A percentile compares a stretch with the other conserved stretches of the same genome.
These are phyloP conservation scores for Ogataea pilisensis DNA, from an alignment of 805 yeast genomes.

Conservation along the genomic window DNA sequence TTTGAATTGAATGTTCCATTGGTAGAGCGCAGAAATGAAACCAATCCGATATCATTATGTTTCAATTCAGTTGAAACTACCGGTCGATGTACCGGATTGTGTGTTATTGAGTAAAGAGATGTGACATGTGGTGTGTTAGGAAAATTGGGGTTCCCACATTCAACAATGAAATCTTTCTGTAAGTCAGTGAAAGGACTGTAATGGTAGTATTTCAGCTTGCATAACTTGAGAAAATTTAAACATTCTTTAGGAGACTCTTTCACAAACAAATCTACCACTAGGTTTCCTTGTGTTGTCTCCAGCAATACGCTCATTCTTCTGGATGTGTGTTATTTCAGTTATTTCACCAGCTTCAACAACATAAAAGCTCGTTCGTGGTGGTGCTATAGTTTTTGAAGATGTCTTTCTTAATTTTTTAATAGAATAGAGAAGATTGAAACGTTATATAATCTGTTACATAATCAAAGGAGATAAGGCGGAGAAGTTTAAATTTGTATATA, in stretches of 20 bases:
- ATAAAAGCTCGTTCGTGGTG: too few species aligned
- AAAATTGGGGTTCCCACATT: constrained; percentile 46
- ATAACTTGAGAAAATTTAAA: constrained; percentile 48
- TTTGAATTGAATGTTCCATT: constrained; percentile 29
- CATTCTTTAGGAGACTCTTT: constrained; percentile 36
- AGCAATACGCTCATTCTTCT: constrained; percentile 36
- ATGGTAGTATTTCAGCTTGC: constrained; percentile 48
- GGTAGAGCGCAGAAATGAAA: constrained; percentile 19
- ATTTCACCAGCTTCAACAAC: too few species aligned
- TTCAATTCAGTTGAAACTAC: constrained; percentile 21
- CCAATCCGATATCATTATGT: constrained; percentile 32
- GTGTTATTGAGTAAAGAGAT: neutral
- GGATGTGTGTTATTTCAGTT: too few species aligned
- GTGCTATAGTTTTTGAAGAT: too few species aligned
- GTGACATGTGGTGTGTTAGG: constrained; percentile 26
- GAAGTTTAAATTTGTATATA: too few species aligned
- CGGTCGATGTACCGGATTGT: neutral
- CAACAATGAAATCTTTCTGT: constrained; percentile 35
- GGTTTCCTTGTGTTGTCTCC: constrained; percentile 40
- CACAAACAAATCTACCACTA: constrained; percentile 45
- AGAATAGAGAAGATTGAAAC: neutral
- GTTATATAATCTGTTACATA: neutral
- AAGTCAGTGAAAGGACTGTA: constrained; percentile 47
- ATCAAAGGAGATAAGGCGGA: neutral
- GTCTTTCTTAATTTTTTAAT: neutral